These are phyloP conservation scores for Citrus inodora DNA, from an alignment of 345 rosid genomes.

Conservation along the genomic window DNA sequence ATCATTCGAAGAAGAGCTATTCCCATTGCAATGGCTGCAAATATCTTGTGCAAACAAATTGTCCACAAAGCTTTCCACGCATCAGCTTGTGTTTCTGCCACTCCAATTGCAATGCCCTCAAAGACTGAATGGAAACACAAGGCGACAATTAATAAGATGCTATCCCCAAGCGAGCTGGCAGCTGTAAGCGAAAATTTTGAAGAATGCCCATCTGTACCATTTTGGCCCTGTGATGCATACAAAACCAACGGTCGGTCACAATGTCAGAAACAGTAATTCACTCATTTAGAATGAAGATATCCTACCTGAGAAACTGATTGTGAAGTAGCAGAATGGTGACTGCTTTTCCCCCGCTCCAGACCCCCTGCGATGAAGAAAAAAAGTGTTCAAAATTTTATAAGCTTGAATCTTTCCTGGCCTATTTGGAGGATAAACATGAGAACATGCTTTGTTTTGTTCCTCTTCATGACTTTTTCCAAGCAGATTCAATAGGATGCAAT, in stretches of 20 bases:
- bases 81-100: constrained; percentile 52
- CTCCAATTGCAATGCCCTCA: constrained; percentile 82
- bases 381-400: background rate
- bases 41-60: constrained; percentile 59
- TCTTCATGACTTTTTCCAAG: background rate
- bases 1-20: constrained; percentile 75
- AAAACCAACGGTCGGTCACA: background rate
- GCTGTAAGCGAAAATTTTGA: constrained; percentile 14
- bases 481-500: background rate
- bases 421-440: background rate
- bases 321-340: constrained; percentile 5
- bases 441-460: background rate
- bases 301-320: constrained; percentile 18
- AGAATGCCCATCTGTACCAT: constrained; percentile 10
- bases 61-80: constrained; percentile 90
- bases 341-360: constrained; percentile 20
- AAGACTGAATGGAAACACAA: constrained; percentile 88
- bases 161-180: constrained; percentile 58
- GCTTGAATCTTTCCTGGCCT: background rate
- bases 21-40: constrained; percentile 89
- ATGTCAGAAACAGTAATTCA: background rate
- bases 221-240: constrained; percentile 16
- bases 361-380: constrained; percentile 21
- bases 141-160: constrained; percentile 64
- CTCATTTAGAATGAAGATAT: background rate